These are phyloP conservation scores for Epichloe sibirici DNA, from an alignment of 2,329 filamentous ascomycete species.

Conservation along the genomic window DNA sequence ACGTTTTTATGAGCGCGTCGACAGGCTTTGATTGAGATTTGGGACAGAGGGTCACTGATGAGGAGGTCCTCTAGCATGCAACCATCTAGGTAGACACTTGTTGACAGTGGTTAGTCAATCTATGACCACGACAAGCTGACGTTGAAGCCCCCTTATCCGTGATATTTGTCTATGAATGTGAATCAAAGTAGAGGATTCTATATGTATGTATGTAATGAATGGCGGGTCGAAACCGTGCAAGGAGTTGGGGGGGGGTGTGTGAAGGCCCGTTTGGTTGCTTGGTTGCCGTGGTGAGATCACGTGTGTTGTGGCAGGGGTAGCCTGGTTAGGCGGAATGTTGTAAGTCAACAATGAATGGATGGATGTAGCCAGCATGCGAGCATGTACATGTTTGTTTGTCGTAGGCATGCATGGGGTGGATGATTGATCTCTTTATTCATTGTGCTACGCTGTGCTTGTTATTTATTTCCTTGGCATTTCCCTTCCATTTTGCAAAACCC, in stretches of 20 bases:
- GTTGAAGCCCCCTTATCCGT: no score
- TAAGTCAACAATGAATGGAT: slow-evolving; percentile 15
- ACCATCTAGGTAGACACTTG: no score
- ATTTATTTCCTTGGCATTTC: not conserved
- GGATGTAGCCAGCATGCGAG: not conserved
- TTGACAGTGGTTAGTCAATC: no score
- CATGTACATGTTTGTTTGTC: not conserved
- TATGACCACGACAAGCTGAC: no score
- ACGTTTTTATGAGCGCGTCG: not conserved
- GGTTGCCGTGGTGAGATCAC: slow-evolving; percentile 24
- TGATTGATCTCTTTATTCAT: not conserved
- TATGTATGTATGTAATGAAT: not conserved
- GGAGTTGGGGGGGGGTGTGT: not conserved
- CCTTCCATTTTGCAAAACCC: not conserved
- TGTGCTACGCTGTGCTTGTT: not conserved
- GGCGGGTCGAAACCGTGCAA: not conserved
- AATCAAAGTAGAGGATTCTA: no score
- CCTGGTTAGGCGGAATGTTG: not conserved
- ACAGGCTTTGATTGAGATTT: not conserved
- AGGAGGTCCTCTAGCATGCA: no score
- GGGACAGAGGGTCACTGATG: not conserved
- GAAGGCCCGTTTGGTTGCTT: not conserved
- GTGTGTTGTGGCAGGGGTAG: slow-evolving; percentile 10
- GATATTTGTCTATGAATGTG: no score
- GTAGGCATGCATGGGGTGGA: not conserved